A percentile compares a stretch with the other conserved stretches of the same genome.
phyloP scores from a whole-genome alignment of 1,139 yeast species.

The Kurtzmaniella quercitrusa region DNA sequence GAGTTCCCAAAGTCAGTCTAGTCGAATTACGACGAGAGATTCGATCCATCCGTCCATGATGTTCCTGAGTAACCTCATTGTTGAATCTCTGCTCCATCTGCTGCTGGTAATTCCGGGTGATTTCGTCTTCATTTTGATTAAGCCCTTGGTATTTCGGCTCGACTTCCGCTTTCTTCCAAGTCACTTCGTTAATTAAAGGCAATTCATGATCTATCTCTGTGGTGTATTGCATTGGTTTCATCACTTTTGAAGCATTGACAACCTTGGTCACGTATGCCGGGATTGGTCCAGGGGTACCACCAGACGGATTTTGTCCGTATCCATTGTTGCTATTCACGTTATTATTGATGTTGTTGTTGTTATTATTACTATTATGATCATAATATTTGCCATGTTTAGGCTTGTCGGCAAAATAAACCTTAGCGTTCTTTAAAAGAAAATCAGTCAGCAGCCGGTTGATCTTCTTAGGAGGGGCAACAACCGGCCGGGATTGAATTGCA shows the following conservation, averaged over 20 bases:
- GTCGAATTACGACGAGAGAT: conserved; percentile 30
- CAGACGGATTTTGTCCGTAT: too few relatives aligned
- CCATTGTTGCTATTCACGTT: too few relatives aligned
- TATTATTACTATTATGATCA: background rate
- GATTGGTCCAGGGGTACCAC: background rate
- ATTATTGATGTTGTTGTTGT: background rate
- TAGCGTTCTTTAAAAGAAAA: background rate
- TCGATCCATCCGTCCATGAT: conserved; percentile 4
- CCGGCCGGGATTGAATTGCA: background rate
- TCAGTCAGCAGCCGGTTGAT: background rate
- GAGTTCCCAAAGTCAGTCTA: conserved; percentile 37
- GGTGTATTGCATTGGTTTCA: background rate
- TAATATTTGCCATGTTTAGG: background rate
- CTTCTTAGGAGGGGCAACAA: background rate
- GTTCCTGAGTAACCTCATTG: background rate
- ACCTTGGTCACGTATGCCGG: background rate
- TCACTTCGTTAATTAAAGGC: conserved; percentile 37
- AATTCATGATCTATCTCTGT: conserved; percentile 17
- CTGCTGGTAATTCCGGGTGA: background rate
- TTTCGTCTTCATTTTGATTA: background rate
- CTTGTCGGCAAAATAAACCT: background rate
- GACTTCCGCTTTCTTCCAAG: background rate
- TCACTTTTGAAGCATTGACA: background rate
- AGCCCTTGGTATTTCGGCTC: background rate
- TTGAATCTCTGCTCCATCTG: background rate